A percentile compares a stretch with the other conserved stretches of the same genome.
Evolutionary conservation across 352 stramenopile species (phyloP).

Genomic region (Phytophthora meadii): DNA sequence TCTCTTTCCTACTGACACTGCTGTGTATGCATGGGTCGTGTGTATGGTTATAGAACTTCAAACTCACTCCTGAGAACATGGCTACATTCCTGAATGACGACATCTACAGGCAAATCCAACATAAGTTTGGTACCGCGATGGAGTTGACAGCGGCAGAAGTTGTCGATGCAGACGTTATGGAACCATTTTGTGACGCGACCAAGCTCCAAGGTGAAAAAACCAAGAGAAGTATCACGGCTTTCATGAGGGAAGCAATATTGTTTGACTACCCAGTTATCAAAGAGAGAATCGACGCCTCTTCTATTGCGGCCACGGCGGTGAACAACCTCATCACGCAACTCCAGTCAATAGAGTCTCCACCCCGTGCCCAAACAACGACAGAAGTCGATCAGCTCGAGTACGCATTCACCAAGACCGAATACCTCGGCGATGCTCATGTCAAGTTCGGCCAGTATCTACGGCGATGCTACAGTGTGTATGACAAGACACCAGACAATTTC

Average conservation of each 20-base stretch:
- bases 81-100: background rate
- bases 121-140: background rate
- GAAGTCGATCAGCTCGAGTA: background rate
- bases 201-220: background rate
- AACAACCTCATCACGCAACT: background rate
- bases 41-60: too few species aligned
- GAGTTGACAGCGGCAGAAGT: background rate
- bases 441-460: constrained; percentile 15
- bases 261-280: background rate
- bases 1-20: background rate
- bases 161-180: background rate
- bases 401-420: constrained; percentile 14
- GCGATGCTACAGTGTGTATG: constrained; percentile 13
- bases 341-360: background rate
- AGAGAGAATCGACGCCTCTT: background rate
- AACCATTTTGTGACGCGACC: background rate
- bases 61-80: background rate
- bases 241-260: background rate
- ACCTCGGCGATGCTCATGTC: constrained; percentile 5
- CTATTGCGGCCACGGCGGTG: background rate
- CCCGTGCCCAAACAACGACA: background rate
- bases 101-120: background rate
- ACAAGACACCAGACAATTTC: background rate
- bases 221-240: background rate
- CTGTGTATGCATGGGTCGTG: background rate